Evolutionary conservation across 768 basidiomycete genomes (phyloP).

Genomic region (Pseudohyphozyma bogoriensis): DNA sequence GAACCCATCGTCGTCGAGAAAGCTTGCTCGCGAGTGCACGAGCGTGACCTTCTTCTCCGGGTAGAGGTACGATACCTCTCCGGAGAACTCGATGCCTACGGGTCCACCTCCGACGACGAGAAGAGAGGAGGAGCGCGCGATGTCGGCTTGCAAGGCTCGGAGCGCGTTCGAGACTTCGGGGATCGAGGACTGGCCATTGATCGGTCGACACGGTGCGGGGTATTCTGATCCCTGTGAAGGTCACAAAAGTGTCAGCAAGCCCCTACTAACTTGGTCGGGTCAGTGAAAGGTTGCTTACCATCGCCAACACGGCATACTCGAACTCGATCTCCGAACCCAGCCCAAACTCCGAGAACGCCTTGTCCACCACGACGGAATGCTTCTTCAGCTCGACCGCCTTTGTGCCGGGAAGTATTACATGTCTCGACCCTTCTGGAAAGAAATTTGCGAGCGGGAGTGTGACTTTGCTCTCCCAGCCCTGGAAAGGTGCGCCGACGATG

Average conservation of each 20-base stretch:
- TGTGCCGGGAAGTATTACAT: slow-evolving; percentile 8
- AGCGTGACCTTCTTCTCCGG: slow-evolving; percentile 3
- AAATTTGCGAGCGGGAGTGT: slow-evolving; percentile 1
- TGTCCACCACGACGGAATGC: slow-evolving; percentile 12
- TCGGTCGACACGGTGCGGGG: slow-evolving; percentile 16
- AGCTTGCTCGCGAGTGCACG: slow-evolving; percentile 19
- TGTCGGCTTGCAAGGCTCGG: slow-evolving; percentile 4
- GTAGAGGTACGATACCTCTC: background rate
- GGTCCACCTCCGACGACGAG: background rate
- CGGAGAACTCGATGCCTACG: background rate
- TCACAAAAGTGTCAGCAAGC: too few relatives aligned
- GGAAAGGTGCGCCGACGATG: too few relatives aligned
- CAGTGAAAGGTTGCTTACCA: slow-evolving; percentile 5
- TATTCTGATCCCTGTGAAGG: slow-evolving; percentile 15
- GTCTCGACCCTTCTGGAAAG: background rate
- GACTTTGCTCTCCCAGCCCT: slow-evolving; percentile 20
- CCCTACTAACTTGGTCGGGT: background rate
- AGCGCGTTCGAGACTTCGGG: slow-evolving; percentile 13
- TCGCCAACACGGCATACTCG: slow-evolving; percentile 26
- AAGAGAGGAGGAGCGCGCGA: slow-evolving; percentile 3
- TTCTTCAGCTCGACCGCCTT: slow-evolving; percentile 3
- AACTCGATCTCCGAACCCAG: slow-evolving; percentile 23
- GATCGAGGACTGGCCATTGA: background rate
- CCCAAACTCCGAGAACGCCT: slow-evolving; percentile 10
- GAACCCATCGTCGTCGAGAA: slow-evolving; percentile 8